Conservation (phyloP, 352 stramenopile species). For the Phytophthora hybrid region DNA sequence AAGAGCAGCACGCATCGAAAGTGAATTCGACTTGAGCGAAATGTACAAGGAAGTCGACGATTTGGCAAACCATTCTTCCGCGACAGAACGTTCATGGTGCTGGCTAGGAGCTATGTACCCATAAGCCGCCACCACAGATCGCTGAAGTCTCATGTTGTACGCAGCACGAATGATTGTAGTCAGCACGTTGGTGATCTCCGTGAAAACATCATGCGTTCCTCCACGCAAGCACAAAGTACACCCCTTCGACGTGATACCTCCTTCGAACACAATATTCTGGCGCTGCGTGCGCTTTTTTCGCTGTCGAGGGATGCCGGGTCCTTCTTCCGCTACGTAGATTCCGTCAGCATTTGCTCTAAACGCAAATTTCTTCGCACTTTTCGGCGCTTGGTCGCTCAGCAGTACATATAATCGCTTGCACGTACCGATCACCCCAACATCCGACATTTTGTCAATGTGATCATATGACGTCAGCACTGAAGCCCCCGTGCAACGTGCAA, state of each 20-base stretch:
- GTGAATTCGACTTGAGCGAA: slow-evolving; percentile 86
- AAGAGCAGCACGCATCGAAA: slow-evolving; percentile 82
- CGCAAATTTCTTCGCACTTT: slow-evolving; percentile 64
- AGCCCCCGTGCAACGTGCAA: slow-evolving; percentile 79
- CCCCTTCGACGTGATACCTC: slow-evolving; percentile 70
- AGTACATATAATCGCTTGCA: slow-evolving; percentile 89
- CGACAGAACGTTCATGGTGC: slow-evolving; percentile 66
- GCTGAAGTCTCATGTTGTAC: slow-evolving; percentile 88
- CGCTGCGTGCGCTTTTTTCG: slow-evolving; percentile 71
- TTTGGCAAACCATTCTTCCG: slow-evolving; percentile 85
- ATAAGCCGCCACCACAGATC: slow-evolving; percentile 61
- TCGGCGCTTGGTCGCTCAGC: slow-evolving; percentile 81
- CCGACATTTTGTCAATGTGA: slow-evolving; percentile 90
- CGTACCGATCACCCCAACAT: slow-evolving; percentile 75
- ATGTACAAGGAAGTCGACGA: slow-evolving; percentile 85
- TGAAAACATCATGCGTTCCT: slow-evolving; percentile 66
- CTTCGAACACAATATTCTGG: slow-evolving; percentile 91
- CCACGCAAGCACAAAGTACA: slow-evolving; percentile 87
- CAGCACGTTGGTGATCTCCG: slow-evolving; percentile 73
- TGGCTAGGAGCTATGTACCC: slow-evolving; percentile 68
- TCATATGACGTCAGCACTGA: slow-evolving; percentile 87
- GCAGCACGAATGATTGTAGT: slow-evolving; percentile 67
- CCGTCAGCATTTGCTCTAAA: slow-evolving; percentile 46
- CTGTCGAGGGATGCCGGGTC: slow-evolving; percentile 20
- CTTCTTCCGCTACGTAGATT: slow-evolving; percentile 28